Evolutionary conservation across 345 rosid species (phyloP).

Genomic region (Gossypium sturtianum): DNA sequence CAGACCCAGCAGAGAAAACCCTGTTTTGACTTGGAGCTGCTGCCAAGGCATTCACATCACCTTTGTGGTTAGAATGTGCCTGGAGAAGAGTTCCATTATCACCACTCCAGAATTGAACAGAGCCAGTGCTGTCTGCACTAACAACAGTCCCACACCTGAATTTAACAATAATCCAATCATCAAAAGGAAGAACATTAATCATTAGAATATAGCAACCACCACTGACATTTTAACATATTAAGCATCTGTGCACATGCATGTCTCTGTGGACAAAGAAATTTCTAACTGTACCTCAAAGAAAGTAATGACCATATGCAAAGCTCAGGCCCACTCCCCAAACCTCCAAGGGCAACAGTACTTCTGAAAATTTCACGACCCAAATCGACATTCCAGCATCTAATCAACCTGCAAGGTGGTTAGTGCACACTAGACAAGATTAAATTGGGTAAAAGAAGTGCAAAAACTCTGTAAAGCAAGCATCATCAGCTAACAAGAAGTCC

Average conservation of each 20-base stretch:
- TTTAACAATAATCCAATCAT: constrained; percentile 16
- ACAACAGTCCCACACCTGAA: constrained; percentile 72
- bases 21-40: constrained; percentile 78
- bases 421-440: neutral
- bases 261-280: neutral
- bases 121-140: constrained; percentile 85
- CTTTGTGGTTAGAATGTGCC: constrained; percentile 75
- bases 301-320: constrained; percentile 87
- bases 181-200: constrained; percentile 9
- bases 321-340: constrained; percentile 54
- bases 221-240: neutral
- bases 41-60: constrained; percentile 80
- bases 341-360: constrained; percentile 83
- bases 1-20: constrained; percentile 91
- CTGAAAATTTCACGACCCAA: constrained; percentile 64
- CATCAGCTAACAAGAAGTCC: neutral
- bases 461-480: neutral
- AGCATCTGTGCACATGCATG: neutral
- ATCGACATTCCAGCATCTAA: constrained; percentile 89
- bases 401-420: constrained; percentile 45
- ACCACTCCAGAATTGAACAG: constrained; percentile 92
- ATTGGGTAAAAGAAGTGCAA: neutral
- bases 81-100: constrained; percentile 79
- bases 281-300: constrained; percentile 53
- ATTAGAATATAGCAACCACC: neutral